Evolutionary conservation across 306 rosid genomes (phyloP).

Genomic region (Mimosa pudica): DNA sequence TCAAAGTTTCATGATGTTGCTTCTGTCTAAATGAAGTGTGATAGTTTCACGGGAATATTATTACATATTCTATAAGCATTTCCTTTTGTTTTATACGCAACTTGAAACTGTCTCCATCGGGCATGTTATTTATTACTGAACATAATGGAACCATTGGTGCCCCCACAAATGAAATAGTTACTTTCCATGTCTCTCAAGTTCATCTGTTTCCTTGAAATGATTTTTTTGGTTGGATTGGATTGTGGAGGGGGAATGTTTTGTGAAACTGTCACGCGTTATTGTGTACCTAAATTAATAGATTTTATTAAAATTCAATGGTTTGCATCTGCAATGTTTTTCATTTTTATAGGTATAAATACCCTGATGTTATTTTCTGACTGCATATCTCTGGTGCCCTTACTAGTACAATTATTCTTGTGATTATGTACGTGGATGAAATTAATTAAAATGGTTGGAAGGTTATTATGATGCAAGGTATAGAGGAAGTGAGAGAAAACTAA

Average conservation of each 20-base stretch:
- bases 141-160: conserved; percentile 8
- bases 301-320: background rate
- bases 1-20: conserved; percentile 29
- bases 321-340: background rate
- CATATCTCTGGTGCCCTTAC: background rate
- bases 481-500: no score
- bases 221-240: background rate
- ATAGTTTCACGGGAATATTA: background rate
- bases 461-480: no score
- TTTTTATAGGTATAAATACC: background rate
- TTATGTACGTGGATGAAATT: conserved; percentile 2
- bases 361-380: background rate
- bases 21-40: conserved; percentile 8
- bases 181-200: conserved; percentile 5
- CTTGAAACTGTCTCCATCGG: background rate
- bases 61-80: background rate
- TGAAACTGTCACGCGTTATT: background rate
- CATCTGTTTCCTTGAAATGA: background rate
- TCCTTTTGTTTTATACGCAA: background rate
- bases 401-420: conserved; percentile 15
- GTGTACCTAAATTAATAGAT: background rate
- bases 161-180: background rate
- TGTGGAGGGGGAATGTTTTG: background rate
- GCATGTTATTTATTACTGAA: conserved; percentile 12
- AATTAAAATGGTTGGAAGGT: conserved; percentile 25